These are phyloP conservation scores for Phytopythium boreale DNA, from an alignment of 352 stramenopile genomes.

Conservation along the genomic window DNA sequence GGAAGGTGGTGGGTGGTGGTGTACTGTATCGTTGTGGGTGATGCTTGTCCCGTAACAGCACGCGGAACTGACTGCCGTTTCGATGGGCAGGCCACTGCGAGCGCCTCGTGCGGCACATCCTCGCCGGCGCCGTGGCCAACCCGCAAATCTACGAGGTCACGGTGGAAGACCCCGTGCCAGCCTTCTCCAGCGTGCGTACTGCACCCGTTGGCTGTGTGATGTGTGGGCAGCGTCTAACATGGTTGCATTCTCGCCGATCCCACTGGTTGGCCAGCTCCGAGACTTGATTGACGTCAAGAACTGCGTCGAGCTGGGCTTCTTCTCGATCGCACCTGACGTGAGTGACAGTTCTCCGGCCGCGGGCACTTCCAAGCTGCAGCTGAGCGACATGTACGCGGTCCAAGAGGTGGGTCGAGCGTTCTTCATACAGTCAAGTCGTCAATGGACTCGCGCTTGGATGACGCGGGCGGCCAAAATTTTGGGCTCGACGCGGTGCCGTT, in stretches of 20 bases:
- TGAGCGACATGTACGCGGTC: constrained; percentile 53
- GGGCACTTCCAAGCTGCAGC: constrained; percentile 39
- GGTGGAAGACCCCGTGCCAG: constrained; percentile 80
- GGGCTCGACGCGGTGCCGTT: background rate
- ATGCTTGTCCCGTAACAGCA: constrained; percentile 2
- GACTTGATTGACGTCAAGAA: constrained; percentile 70
- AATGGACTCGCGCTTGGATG: background rate
- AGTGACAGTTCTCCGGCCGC: constrained; percentile 17
- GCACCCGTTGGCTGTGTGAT: background rate
- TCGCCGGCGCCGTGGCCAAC: constrained; percentile 46
- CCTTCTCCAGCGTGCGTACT: constrained; percentile 55
- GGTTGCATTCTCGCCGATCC: background rate
- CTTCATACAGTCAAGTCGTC: background rate
- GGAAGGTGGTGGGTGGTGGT: background rate
- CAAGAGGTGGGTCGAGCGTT: constrained; percentile 36
- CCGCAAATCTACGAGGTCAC: constrained; percentile 76
- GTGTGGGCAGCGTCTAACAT: background rate
- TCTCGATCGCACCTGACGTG: constrained; percentile 35
- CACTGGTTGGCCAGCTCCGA: constrained; percentile 37
- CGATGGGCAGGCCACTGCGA: constrained; percentile 58
- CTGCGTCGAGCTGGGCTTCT: constrained; percentile 57
- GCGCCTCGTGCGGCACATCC: constrained; percentile 67
- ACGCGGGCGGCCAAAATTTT: background rate
- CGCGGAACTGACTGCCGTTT: background rate
- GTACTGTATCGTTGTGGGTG: background rate